These are phyloP conservation scores for Panellus pusillus DNA, from an alignment of 768 basidiomycete genomes.

Conservation along the genomic window DNA sequence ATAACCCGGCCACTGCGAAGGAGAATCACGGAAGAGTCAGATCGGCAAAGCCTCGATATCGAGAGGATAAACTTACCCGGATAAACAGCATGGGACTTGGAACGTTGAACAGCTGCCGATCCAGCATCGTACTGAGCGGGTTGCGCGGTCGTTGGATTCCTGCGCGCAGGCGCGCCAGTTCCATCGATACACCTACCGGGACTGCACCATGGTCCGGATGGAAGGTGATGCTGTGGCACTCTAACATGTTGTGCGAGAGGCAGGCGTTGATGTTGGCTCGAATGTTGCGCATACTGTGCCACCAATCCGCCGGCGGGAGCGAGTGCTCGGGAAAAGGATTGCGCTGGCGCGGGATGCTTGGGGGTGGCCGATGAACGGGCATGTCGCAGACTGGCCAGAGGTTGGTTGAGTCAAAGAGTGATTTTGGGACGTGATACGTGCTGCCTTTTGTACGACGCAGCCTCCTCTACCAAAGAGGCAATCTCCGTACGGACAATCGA, in stretches of 20 bases:
- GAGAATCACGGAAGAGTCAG: neutral
- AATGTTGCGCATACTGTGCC: constrained; percentile 2
- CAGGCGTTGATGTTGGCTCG: neutral
- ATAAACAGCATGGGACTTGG: constrained; percentile 8
- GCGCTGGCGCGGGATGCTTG: too few relatives aligned
- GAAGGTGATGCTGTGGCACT: constrained; percentile 1
- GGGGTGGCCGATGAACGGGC: too few relatives aligned
- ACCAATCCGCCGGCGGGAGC: constrained; percentile 3
- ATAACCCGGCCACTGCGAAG: constrained; percentile 10
- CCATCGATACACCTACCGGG: neutral
- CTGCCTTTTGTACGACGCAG: too few relatives aligned
- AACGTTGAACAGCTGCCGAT: neutral
- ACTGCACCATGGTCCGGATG: neutral
- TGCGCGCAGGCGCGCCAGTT: neutral
- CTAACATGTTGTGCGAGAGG: neutral
- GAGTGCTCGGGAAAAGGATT: constrained; percentile 1
- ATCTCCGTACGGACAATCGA: too few relatives aligned
- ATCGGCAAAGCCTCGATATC: neutral
- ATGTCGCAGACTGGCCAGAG: too few relatives aligned
- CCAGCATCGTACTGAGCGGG: neutral
- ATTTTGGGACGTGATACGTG: too few relatives aligned
- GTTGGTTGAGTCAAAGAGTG: too few relatives aligned
- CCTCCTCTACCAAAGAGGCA: too few relatives aligned
- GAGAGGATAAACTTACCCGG: neutral
- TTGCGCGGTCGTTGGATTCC: neutral